Conservation (phyloP, 164 flowering plant genomes). For the Santalum album region DNA sequence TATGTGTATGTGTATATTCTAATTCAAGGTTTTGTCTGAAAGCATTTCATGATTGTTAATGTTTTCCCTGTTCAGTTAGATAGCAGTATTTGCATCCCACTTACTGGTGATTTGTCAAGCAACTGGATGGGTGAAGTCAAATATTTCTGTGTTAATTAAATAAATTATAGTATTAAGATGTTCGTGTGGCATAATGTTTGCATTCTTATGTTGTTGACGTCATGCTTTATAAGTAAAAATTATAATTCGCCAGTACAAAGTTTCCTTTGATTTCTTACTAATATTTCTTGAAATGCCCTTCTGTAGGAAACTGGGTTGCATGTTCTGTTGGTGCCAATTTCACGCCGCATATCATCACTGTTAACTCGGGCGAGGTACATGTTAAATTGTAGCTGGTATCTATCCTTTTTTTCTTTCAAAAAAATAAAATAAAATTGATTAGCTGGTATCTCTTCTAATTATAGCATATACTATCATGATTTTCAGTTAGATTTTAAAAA, state of each 20-base stretch:
- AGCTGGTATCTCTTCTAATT: no score
- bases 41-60: neutral
- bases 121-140: no score
- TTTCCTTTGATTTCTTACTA: conserved; percentile 3
- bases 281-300: conserved; percentile 8
- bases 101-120: no score
- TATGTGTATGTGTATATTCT: no score
- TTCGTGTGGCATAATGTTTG: neutral
- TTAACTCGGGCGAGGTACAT: conserved; percentile 79
- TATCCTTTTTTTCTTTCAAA: no score
- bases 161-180: no score
- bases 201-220: neutral
- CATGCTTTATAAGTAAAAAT: neutral
- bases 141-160: no score
- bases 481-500: no score
- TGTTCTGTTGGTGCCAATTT: conserved; percentile 85
- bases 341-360: conserved; percentile 78
- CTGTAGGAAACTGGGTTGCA: conserved; percentile 67
- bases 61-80: neutral
- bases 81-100: neutral
- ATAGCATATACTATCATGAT: no score
- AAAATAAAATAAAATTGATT: no score
- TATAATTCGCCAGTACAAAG: neutral
- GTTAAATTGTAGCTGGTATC: no score
- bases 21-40: no score